A percentile compares a stretch with the other conserved stretches of the same genome.
These are phyloP conservation scores for Chytriomyces sp. DNA, from an alignment of 192 early-diverging fungal genomes.

Conservation along the genomic window DNA sequence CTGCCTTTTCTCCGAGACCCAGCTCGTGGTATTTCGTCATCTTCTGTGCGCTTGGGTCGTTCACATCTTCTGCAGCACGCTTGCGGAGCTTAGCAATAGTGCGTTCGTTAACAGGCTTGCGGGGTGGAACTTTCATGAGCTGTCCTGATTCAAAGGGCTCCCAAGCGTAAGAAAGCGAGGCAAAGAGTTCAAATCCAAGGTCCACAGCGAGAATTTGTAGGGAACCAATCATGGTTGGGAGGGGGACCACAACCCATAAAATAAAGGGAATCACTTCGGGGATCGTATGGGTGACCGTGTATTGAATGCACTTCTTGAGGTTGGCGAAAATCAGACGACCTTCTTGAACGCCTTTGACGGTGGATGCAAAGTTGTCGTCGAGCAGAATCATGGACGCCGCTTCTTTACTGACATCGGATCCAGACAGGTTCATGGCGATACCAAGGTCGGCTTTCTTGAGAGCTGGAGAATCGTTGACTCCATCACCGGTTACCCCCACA, in stretches of 20 bases:
- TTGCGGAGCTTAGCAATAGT: conserved; percentile 20
- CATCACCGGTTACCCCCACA: conserved; percentile 95
- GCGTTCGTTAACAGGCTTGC: conserved; percentile 75
- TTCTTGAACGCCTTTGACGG: conserved; percentile 88
- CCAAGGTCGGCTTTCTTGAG: conserved; percentile 95
- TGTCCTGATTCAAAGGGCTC: conserved; percentile 69
- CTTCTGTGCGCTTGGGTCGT: neutral
- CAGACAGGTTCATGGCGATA: conserved; percentile 93
- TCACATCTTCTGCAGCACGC: conserved; percentile 34
- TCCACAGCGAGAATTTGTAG: conserved; percentile 89
- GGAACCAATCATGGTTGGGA: conserved; percentile 77
- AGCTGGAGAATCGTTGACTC: conserved; percentile 93
- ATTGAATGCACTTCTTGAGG: conserved; percentile 87
- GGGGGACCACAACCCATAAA: conserved; percentile 81
- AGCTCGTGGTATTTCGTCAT: too few relatives aligned
- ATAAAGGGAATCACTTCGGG: conserved; percentile 86
- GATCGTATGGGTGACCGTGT: conserved; percentile 74
- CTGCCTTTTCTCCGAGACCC: neutral
- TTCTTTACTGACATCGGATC: conserved; percentile 79
- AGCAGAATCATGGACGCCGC: conserved; percentile 92
- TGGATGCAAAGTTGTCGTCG: conserved; percentile 97
- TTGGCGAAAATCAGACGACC: conserved; percentile 93
- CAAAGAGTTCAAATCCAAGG: conserved; percentile 89
- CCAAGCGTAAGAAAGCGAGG: conserved; percentile 86
- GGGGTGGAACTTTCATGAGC: conserved; percentile 85